Evolutionary conservation across 2,329 filamentous ascomycete genomes (phyloP).

Genomic region (Magnaporthiopsis poae): DNA sequence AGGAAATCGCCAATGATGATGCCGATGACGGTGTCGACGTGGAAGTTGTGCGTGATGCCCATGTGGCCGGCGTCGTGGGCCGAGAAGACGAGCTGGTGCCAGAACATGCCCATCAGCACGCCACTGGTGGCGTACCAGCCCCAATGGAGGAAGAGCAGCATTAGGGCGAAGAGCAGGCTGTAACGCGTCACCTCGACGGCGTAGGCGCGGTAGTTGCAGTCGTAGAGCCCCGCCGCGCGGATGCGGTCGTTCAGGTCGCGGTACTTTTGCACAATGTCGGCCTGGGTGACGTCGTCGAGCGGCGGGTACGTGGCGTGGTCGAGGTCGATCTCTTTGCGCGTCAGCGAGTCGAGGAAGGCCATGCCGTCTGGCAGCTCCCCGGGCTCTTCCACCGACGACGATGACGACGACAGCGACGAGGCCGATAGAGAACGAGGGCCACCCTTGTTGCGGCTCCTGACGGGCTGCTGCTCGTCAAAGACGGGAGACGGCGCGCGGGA

Average conservation of each 20-base stretch:
- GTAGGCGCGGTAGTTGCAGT: conserved; percentile 77
- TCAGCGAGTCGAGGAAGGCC: conserved; percentile 62
- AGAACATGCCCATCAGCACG: conserved; percentile 68
- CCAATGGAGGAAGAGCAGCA: conserved; percentile 50
- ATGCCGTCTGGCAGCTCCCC: conserved; percentile 38
- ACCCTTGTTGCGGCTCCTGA: conserved; percentile 19
- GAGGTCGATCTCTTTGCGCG: conserved; percentile 62
- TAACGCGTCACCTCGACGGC: conserved; percentile 67
- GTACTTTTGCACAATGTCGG: conserved; percentile 69
- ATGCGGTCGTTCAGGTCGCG: conserved; percentile 65
- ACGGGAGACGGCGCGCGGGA: conserved; percentile 36
- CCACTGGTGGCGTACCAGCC: conserved; percentile 63
- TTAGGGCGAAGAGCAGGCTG: conserved; percentile 51
- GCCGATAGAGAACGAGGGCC: conserved; percentile 10
- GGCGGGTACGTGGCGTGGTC: conserved; percentile 75
- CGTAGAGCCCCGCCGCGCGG: conserved; percentile 63
- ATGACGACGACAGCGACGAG: conserved; percentile 10
- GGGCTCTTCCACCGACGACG: conserved; percentile 39
- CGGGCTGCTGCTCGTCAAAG: conserved; percentile 31
- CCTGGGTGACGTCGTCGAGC: conserved; percentile 63
- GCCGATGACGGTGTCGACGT: conserved; percentile 71
- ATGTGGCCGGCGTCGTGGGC: conserved; percentile 95
- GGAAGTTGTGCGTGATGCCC: conserved; percentile 89
- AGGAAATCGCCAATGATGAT: conserved; percentile 84
- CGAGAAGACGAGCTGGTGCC: conserved; percentile 90